A percentile compares a stretch with the other conserved stretches of the same genome.
These are phyloP conservation scores for Akanthomyces muscarius DNA, from an alignment of 2,329 filamentous ascomycete species.

Conservation along the genomic window DNA sequence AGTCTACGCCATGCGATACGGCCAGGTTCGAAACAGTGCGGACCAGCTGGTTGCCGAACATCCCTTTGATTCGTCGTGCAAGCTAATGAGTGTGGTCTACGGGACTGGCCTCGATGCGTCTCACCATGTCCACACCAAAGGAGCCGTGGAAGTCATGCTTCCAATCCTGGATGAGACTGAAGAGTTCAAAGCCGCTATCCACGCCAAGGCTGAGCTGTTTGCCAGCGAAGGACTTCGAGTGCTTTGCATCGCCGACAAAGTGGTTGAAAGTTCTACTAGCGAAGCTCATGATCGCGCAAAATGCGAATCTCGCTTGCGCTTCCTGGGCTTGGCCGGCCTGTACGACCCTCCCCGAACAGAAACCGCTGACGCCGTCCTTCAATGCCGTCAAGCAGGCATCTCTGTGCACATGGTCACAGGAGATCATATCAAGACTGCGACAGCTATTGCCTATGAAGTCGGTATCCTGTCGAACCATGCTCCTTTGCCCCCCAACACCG, in stretches of 20 bases:
- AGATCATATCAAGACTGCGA: slow-evolving; percentile 64
- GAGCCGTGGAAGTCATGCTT: slow-evolving; percentile 54
- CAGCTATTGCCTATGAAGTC: slow-evolving; percentile 61
- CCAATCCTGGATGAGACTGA: slow-evolving; percentile 47
- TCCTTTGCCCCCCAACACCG: slow-evolving; percentile 38
- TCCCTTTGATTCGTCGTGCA: slow-evolving; percentile 69
- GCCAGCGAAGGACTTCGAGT: slow-evolving; percentile 64
- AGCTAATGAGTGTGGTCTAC: slow-evolving; percentile 71
- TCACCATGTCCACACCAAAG: slow-evolving; percentile 51
- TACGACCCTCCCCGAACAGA: slow-evolving; percentile 70
- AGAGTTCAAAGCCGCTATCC: slow-evolving; percentile 43
- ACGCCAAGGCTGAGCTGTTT: slow-evolving; percentile 50
- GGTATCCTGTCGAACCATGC: slow-evolving; percentile 49
- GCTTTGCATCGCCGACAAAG: slow-evolving; percentile 58
- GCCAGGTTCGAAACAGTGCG: slow-evolving; percentile 43
- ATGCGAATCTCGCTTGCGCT: slow-evolving; percentile 55
- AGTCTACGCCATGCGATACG: slow-evolving; percentile 68
- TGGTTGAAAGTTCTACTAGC: slow-evolving; percentile 33
- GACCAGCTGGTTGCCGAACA: slow-evolving; percentile 58
- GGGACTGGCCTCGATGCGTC: slow-evolving; percentile 31
- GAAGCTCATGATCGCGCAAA: slow-evolving; percentile 45
- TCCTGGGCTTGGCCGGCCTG: slow-evolving; percentile 67
- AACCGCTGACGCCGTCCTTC: slow-evolving; percentile 56
- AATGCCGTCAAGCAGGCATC: slow-evolving; percentile 59
- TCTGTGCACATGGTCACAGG: slow-evolving; percentile 67